Evolutionary conservation across 768 basidiomycete genomes (phyloP), one percentile per base, ranked within the genome.

Genomic region (Trametes meyenii): DNA sequence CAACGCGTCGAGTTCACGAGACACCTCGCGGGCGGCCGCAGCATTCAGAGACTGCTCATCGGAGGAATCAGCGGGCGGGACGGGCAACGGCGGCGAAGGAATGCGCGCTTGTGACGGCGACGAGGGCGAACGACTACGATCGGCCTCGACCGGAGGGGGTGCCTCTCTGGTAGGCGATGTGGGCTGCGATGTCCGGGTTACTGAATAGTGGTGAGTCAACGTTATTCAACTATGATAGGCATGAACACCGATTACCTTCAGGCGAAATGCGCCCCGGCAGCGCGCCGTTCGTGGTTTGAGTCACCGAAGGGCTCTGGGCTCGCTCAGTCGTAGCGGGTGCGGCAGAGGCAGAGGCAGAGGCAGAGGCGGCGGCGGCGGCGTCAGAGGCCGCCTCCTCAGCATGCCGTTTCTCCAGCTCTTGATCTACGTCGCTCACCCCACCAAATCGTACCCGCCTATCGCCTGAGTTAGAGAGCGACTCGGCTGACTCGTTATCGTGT

Each of bases 21-120:
- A 81, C 1, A 92, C 79, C 70, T 88, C 88, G 17, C 84, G 80
- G 5, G 88, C 88, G 26, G 86, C 88, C 17, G 88, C 89, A 1
- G 83, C 84, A 65, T 87, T 84, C 29, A 83, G 78, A 13, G 80
- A 68, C 0, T 43, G 60, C 19, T 67, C 67, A 19, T 64, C 61
- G 44, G 61, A 21, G 51, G 66, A 12, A 54, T 62, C 23, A 17
- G 49, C 39, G 24, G 23, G 12, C 6, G 29, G 29, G 29, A 40
- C 51, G 1, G 52, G 36, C 1, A 54, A 40, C 29, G 56, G 49
- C 38, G 67, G 63, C 12, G 45, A 35, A 23, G 45, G 52, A 43
- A 49, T 39, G 6, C 60, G 54, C 21, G 62, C 65, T 17, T 55
- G 63, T 19, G 44, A 54, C 8, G 66, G 53, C 6, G 46, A 54